Evolutionary conservation across 345 rosid genomes (phyloP), one percentile per base, ranked within the genome.

Genomic region (Arabidopsis suecica): DNA sequence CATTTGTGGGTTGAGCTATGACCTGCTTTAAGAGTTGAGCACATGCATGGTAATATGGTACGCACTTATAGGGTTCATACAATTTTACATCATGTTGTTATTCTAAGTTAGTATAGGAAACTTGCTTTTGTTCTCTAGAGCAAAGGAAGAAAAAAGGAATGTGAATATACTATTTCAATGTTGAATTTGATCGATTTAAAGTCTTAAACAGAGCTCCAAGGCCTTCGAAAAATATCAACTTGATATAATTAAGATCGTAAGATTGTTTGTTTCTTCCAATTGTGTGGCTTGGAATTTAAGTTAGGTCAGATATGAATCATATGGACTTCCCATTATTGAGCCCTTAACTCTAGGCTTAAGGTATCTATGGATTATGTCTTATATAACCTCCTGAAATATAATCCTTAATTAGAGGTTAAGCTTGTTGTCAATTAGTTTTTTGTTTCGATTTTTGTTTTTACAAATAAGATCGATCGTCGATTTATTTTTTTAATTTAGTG

Each of bases 1-100:
- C 64, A 51, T 10, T 68, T 47, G 68, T 58, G 78, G 61, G 45
- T 48, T 20, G 38, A 75, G 56, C 55, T 74, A 22, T 56, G 77
- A 14, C 45, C 65, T 55, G 65, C 65, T 34, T 12, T 61, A 40
- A 20, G 33, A 49, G 37, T 16, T 6, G 5, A 11, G 9, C 20
- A 7, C 20, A 36, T 65, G 71, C 20, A 36, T 65, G 71, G 71
- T 65, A 45, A 65, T 65, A 56, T 57, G 79, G 56, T 68, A 68
- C 48, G 63, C n/a, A 18, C 5, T 66, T 61, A 18, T 60, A 68
- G 53, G 57, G 37, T 75, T 68, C 9, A 40, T 60, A 30, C 54
- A 59, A 41, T 38, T 67, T 68, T 41, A 33, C 53, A 41, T 14
- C 40, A 30, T 13, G 9, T 32, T 73, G 64, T 16, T 56, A 6